phyloP scores from a whole-genome alignment of 768 basidiomycete species.

The Gymnopilus dilepis region DNA sequence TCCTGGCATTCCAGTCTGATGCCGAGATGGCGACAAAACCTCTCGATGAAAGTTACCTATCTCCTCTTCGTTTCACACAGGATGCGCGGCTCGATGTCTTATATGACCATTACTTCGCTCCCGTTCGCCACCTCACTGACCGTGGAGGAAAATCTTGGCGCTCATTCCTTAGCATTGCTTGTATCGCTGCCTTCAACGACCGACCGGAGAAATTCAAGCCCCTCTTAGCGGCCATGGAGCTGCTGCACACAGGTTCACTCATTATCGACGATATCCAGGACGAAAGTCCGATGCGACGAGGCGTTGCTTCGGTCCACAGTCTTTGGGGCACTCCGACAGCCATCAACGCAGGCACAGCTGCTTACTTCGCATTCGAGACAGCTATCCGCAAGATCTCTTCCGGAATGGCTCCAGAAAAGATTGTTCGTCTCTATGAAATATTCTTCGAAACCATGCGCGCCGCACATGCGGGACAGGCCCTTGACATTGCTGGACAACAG shows the following conservation, averaged over 20 bases:
- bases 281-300: conserved; percentile 2
- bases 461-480: conserved; percentile 1
- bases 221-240: not conserved
- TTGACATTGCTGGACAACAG: conserved; percentile 6
- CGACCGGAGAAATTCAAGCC: not conserved
- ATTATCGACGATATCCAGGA: conserved; percentile 8
- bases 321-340: not conserved
- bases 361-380: conserved; percentile 2
- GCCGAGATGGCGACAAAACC: not conserved
- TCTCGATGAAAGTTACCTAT: not conserved
- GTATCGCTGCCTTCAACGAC: not conserved
- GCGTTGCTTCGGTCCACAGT: not conserved
- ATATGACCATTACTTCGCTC: not conserved
- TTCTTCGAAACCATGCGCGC: conserved; percentile 8
- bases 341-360: conserved; percentile 1
- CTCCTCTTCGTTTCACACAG: not conserved
- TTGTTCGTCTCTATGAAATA: not conserved
- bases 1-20: not conserved
- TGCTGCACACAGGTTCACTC: conserved; percentile 5
- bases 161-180: conserved; percentile 1
- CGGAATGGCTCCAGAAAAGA: not conserved
- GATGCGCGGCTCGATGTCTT: not conserved
- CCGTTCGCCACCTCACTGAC: not conserved
- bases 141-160: conserved; percentile 7
- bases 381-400: not conserved